Percentiles rank a stretch among this genome's conserved stretches.
phyloP scores from a whole-genome alignment of 768 basidiomycete genomes.

The Pleurotus platypus region DNA sequence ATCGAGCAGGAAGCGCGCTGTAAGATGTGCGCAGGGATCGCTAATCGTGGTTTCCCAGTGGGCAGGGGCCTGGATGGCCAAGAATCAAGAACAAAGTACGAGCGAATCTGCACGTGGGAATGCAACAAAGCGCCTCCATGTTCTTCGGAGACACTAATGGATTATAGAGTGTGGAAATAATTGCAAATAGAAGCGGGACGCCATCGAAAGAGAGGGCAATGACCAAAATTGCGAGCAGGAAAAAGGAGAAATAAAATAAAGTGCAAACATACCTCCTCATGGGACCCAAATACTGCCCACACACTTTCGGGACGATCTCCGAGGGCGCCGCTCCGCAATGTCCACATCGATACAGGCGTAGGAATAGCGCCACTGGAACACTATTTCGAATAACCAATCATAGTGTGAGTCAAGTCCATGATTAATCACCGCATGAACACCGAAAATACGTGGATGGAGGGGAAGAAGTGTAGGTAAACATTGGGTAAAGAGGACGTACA shows the following conservation, averaged over 20 bases:
- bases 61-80: too few relatives aligned
- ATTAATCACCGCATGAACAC: slow-evolving; percentile 1
- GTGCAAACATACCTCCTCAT: slow-evolving; percentile 51
- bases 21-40: too few relatives aligned
- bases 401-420: too few relatives aligned
- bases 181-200: background rate
- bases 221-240: too few relatives aligned
- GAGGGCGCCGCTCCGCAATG: slow-evolving; percentile 29
- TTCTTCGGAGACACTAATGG: background rate
- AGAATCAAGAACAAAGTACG: background rate
- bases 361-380: slow-evolving; percentile 18
- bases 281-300: slow-evolving; percentile 57
- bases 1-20: too few relatives aligned
- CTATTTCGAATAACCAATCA: slow-evolving; percentile 17
- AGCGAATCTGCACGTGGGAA: background rate
- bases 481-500: slow-evolving; percentile 24
- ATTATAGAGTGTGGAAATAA: background rate
- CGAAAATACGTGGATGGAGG: background rate
- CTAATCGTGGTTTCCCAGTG: too few relatives aligned
- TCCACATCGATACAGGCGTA: slow-evolving; percentile 47
- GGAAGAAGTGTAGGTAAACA: slow-evolving; percentile 9
- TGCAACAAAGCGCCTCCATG: background rate
- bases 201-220: too few relatives aligned
- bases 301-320: slow-evolving; percentile 29
- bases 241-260: too few relatives aligned